These are phyloP conservation scores for Silene conica DNA, from an alignment of 148 eudicot genomes.

Conservation along the genomic window DNA sequence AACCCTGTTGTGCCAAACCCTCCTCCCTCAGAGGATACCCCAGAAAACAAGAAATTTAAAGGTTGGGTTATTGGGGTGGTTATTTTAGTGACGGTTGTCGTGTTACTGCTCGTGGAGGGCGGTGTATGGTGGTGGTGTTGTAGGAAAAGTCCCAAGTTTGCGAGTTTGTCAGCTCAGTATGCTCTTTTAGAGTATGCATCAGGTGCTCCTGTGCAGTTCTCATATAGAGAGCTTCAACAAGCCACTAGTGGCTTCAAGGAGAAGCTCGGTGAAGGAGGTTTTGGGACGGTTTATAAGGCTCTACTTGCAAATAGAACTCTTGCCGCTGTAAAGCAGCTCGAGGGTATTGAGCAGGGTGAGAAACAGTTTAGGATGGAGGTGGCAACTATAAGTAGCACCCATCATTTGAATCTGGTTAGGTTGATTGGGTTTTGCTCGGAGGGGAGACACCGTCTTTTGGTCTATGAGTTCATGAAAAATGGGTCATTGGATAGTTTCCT, in stretches of 20 bases:
- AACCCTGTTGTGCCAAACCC: conserved; percentile 41
- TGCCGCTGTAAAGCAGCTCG: conserved; percentile 77
- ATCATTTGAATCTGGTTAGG: conserved; percentile 83
- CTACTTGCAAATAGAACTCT: conserved; percentile 51
- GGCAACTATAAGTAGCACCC: conserved; percentile 89
- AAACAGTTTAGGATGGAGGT: conserved; percentile 95
- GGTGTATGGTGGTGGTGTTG: conserved; percentile 75
- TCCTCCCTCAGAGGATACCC: conserved; percentile 14
- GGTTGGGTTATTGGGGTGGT: conserved; percentile 56
- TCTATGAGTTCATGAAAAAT: conserved; percentile 85
- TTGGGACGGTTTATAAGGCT: conserved; percentile 81
- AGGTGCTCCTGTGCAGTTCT: conserved; percentile 84
- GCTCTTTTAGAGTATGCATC: conserved; percentile 90
- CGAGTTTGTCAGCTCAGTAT: conserved; percentile 52
- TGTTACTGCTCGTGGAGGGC: conserved; percentile 40
- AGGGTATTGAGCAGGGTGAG: conserved; percentile 93
- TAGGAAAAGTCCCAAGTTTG: conserved; percentile 56
- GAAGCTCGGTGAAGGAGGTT: conserved; percentile 87
- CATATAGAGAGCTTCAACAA: conserved; percentile 59
- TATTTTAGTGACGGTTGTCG: conserved; percentile 39
- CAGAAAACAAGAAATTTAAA: conserved; percentile 18
- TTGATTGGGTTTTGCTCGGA: conserved; percentile 87
- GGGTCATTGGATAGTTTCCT: conserved; percentile 70
- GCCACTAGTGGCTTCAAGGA: conserved; percentile 75
- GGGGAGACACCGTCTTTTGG: conserved; percentile 74